These are phyloP conservation scores for Termitomyces eurrhizus DNA, from an alignment of 768 basidiomycete species.

Conservation along the genomic window DNA sequence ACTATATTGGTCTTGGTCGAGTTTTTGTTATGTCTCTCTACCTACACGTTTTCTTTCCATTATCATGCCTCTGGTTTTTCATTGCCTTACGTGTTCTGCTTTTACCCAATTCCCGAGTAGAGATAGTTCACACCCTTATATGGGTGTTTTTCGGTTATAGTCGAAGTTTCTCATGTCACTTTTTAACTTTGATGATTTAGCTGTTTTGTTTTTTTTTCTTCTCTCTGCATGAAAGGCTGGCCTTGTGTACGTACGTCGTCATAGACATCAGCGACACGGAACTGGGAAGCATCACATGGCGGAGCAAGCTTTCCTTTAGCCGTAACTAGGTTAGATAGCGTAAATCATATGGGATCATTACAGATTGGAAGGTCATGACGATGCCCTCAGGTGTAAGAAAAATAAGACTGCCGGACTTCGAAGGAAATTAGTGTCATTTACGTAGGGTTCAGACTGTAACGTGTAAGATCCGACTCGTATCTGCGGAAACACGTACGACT, in stretches of 20 bases:
- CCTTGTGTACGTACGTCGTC: no score
- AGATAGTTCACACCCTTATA: background rate
- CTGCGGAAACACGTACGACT: background rate
- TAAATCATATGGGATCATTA: background rate
- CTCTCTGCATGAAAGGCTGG: background rate
- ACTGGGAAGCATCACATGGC: background rate
- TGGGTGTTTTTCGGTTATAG: background rate
- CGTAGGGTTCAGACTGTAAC: background rate
- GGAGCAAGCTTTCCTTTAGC: background rate
- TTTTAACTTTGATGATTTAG: background rate
- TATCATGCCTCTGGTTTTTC: background rate
- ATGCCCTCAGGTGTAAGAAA: background rate
- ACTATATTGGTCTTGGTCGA: constrained; percentile 3
- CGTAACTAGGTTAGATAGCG: background rate
- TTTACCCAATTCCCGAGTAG: background rate
- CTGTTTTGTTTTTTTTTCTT: background rate
- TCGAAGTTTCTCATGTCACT: background rate
- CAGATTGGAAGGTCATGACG: background rate
- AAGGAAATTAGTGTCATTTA: background rate
- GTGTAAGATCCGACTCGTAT: background rate
- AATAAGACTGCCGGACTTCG: background rate
- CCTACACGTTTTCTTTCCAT: background rate
- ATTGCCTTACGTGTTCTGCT: background rate
- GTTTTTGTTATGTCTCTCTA: background rate
- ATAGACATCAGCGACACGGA: background rate